Percentiles rank a stretch among this genome's conserved stretches.
Conservation (phyloP, 371 early-diverging fungal genomes). For the Umbelopsis sp. region DNA sequence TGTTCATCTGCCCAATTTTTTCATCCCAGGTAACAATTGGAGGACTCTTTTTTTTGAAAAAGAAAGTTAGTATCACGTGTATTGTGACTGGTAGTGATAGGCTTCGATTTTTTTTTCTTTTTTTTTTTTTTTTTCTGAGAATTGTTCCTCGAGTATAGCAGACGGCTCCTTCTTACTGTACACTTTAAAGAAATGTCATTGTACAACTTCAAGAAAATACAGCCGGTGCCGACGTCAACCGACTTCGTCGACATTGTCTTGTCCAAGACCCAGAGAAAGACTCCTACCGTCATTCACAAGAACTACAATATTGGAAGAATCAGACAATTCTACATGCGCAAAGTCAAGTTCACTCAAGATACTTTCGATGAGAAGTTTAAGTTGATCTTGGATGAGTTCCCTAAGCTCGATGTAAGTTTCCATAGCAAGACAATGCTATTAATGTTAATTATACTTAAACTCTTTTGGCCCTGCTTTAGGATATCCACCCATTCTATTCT, state of each 20-base stretch:
- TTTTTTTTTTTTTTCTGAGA: constrained; percentile 23
- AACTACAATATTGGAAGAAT: constrained; percentile 97
- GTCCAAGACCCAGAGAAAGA: constrained; percentile 99
- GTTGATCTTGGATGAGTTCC: constrained; percentile 96
- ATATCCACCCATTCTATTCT: constrained; percentile 99
- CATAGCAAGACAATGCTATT: neutral
- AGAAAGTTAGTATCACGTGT: neutral
- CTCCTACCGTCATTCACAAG: constrained; percentile 98
- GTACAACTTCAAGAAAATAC: constrained; percentile 98
- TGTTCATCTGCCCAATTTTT: too few species aligned
- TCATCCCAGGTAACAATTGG: too few species aligned
- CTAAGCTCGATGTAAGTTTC: constrained; percentile 93
- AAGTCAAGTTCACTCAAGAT: constrained; percentile 99
- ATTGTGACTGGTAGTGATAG: neutral
- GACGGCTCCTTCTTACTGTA: constrained; percentile 16
- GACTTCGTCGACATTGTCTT: constrained; percentile 99
- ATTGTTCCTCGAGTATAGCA: constrained; percentile 17
- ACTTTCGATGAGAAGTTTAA: constrained; percentile 96
- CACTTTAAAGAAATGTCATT: constrained; percentile 40
- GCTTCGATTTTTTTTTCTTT: constrained; percentile 16
- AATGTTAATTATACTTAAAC: neutral
- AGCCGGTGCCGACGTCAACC: constrained; percentile 91
- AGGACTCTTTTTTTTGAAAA: too few species aligned
- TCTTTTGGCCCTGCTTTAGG: constrained; percentile 50
- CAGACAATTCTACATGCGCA: constrained; percentile 99